A percentile compares a stretch with the other conserved stretches of the same genome.
These are phyloP conservation scores for Lentinula edodes DNA, from an alignment of 768 basidiomycete genomes.

Conservation along the genomic window DNA sequence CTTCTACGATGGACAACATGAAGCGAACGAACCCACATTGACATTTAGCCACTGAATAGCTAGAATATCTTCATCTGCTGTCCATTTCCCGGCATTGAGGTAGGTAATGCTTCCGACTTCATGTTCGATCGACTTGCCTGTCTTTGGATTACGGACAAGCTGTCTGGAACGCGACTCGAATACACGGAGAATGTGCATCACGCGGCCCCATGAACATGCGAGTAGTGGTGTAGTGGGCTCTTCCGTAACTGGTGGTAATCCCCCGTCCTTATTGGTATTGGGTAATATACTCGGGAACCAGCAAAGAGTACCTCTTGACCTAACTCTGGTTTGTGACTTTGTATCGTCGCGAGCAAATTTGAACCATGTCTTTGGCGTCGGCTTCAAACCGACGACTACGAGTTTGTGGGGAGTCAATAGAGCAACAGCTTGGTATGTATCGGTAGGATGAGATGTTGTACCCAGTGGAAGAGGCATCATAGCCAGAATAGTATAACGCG, in stretches of 20 bases:
- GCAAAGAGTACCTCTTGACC: constrained; percentile 58
- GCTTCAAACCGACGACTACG: constrained; percentile 89
- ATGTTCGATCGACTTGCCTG: constrained; percentile 51
- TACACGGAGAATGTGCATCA: constrained; percentile 60
- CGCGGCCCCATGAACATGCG: constrained; percentile 81
- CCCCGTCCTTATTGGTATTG: constrained; percentile 9
- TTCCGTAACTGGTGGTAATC: not conserved
- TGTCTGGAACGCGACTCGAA: constrained; percentile 54
- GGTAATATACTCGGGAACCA: constrained; percentile 72
- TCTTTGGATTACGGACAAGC: constrained; percentile 42
- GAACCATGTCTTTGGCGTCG: constrained; percentile 90
- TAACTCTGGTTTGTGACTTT: constrained; percentile 32
- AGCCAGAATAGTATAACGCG: constrained; percentile 65
- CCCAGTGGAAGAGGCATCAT: constrained; percentile 84
- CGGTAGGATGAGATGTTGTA: constrained; percentile 65
- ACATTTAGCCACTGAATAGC: constrained; percentile 85
- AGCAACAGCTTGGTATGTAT: constrained; percentile 75
- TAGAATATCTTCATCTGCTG: constrained; percentile 54
- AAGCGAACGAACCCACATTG: constrained; percentile 59
- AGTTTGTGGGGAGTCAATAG: constrained; percentile 87
- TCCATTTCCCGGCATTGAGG: constrained; percentile 56
- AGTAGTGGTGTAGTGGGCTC: constrained; percentile 53
- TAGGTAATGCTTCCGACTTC: constrained; percentile 65
- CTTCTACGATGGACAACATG: not conserved
- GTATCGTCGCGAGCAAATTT: constrained; percentile 56